Percentiles rank a stretch among this genome's conserved stretches.
phyloP scores from a whole-genome alignment of 305 asterid species.

The Ilex paraguariensis region DNA sequence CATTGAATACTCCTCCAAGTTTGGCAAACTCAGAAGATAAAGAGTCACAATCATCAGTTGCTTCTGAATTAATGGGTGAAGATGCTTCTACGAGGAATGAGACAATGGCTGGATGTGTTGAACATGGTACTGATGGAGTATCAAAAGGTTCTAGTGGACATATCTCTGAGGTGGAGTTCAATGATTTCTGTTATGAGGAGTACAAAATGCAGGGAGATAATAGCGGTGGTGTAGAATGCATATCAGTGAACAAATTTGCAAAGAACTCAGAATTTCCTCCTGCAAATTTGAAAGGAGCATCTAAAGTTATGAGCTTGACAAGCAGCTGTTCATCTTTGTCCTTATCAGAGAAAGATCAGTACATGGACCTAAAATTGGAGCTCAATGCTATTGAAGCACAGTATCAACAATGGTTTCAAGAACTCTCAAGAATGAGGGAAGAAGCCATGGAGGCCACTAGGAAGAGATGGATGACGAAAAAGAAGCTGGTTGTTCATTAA shows the following conservation, averaged over 20 bases:
- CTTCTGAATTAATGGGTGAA: background rate
- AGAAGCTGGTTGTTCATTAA: no score
- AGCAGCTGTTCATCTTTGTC: constrained; percentile 1
- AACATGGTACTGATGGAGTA: background rate
- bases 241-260: background rate
- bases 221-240: constrained; percentile 1
- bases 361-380: background rate
- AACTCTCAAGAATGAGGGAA: background rate
- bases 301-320: background rate
- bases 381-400: background rate
- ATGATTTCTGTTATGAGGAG: background rate
- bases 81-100: background rate
- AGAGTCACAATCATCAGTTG: background rate
- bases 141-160: background rate
- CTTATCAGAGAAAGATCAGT: background rate
- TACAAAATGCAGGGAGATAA: background rate
- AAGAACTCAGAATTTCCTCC: background rate
- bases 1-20: background rate
- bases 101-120: background rate
- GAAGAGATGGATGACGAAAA: background rate
- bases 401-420: background rate
- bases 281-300: background rate
- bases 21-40: background rate
- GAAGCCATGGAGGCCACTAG: background rate
- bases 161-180: constrained; percentile 25